A percentile compares a stretch with the other conserved stretches of the same genome.
Evolutionary conservation across 805 yeast species (phyloP).

Genomic region (Pichia occidentalis): DNA sequence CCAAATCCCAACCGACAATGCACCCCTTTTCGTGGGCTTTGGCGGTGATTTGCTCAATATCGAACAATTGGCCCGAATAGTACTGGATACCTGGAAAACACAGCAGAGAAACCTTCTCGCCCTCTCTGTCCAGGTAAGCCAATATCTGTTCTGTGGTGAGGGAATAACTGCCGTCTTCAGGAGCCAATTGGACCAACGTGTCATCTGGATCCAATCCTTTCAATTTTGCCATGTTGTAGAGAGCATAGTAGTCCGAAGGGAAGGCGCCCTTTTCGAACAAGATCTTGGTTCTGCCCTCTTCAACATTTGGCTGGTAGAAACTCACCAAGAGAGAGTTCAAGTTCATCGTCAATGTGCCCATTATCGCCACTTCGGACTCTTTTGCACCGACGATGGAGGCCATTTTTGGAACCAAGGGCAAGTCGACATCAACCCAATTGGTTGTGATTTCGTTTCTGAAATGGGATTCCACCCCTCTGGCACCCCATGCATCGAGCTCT

Average conservation of each 20-base stretch:
- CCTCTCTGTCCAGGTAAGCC: conserved; percentile 44
- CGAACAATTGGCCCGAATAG: conserved; percentile 85
- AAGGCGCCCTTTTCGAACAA: conserved; percentile 82
- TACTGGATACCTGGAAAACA: conserved; percentile 86
- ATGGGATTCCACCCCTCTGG: conserved; percentile 79
- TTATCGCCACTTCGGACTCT: conserved; percentile 72
- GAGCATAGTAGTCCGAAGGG: conserved; percentile 88
- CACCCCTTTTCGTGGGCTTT: conserved; percentile 48
- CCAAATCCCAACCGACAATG: conserved; percentile 88
- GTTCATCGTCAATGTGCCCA: conserved; percentile 82
- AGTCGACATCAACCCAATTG: conserved; percentile 79
- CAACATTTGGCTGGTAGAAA: conserved; percentile 58
- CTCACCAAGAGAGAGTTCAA: conserved; percentile 66
- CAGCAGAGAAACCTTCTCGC: conserved; percentile 61
- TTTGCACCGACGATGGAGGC: conserved; percentile 74
- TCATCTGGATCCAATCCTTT: conserved; percentile 47
- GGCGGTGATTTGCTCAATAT: conserved; percentile 62
- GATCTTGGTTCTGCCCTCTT: conserved; percentile 53
- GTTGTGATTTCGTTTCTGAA: conserved; percentile 49
- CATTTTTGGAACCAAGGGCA: conserved; percentile 62
- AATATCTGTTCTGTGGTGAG: conserved; percentile 61
- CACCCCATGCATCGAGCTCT: conserved; percentile 80
- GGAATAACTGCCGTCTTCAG: conserved; percentile 50
- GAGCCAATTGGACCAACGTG: conserved; percentile 57
- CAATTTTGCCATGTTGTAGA: conserved; percentile 62